Base-by-base conservation (phyloP, 805 yeast species). In the Hanseniaspora guilliermondii region DNA sequence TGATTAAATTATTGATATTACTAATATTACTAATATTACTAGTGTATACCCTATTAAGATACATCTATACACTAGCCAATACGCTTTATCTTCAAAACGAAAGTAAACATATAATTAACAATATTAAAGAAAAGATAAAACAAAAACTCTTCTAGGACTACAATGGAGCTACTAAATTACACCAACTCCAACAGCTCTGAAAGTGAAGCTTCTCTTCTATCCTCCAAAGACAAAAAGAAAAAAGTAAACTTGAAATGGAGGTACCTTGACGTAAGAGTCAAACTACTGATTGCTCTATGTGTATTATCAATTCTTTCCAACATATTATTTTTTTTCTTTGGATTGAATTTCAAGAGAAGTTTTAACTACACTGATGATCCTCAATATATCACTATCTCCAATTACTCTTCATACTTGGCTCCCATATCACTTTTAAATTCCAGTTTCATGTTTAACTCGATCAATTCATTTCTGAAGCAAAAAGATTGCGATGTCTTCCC, bases 401-500 rank as follows among this genome's bases (percentile, higher is more conserved):
- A 65, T 49, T 70, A 58, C 56, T 50, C 59, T 16, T 49, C 61
- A 2, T 56, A 56, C 44, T 47, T 65, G 9, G 47, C 60, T 22
- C 65, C 68, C 1, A 65, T 78, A 27, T 76, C 75, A 56, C 60
- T 73, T 3, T 65, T 56, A 4, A 79, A 79, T 58, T 80, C 84
- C 27, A 65, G 79, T 0, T 76, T 81, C 1, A 61, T 80, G 2
- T 80, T 80, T 65, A 78, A 77, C 59, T 71, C 80, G 3, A 71
- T 80, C 14, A 68, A 75, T 50, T 74, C 76, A 39, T 81, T 78
- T 0, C 62, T 77, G 52, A 77, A 75, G 58, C 78, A 76, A 57
- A 74, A 75, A 49, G 73, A 73, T 47, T 67, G 77, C 14, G 77
- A 78, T 62, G 59, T 79, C 30, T 69, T 73, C 49, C 84, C 86